phyloP scores from a whole-genome alignment of 2,329 filamentous ascomycete species.

The Aureobasidium sp. region DNA sequence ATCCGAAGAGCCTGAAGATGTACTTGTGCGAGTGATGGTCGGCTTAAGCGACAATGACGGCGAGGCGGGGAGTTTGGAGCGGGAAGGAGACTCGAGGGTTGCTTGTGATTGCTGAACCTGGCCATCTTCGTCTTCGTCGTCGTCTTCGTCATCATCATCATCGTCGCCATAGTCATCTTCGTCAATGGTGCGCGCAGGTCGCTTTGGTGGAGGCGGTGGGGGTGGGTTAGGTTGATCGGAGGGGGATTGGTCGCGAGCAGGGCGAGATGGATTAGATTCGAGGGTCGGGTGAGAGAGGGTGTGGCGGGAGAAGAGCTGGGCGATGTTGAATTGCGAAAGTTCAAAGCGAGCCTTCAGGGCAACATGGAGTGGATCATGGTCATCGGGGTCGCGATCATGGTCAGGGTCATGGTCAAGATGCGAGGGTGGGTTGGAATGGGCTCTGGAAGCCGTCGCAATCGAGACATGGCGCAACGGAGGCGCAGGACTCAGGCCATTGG shows the following conservation, averaged over 20 bases:
- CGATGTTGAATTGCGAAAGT: conserved; percentile 69
- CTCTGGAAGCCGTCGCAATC: conserved; percentile 30
- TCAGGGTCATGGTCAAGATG: conserved; percentile 12
- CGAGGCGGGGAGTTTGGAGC: conserved; percentile 51
- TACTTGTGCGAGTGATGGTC: conserved; percentile 54
- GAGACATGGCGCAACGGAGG: conserved; percentile 37
- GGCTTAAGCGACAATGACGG: conserved; percentile 57
- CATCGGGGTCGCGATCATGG: conserved; percentile 22
- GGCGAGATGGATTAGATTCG: background rate
- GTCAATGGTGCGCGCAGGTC: conserved; percentile 63
- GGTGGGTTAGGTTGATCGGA: background rate
- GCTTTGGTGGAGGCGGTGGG: conserved; percentile 53
- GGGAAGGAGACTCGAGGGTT: conserved; percentile 38
- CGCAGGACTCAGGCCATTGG: conserved; percentile 8
- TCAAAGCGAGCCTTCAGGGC: conserved; percentile 73
- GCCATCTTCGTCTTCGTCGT: conserved; percentile 36
- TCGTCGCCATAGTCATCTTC: conserved; percentile 85
- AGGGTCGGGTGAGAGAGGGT: background rate
- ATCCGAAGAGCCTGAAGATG: conserved; percentile 41
- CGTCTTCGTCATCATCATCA: conserved; percentile 47
- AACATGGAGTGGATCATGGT: conserved; percentile 41
- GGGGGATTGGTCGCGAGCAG: conserved; percentile 2
- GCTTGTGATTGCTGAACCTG: conserved; percentile 16
- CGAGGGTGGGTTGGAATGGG: conserved; percentile 18
- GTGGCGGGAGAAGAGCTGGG: conserved; percentile 59